Percentiles rank a stretch among this genome's conserved stretches.
These are phyloP conservation scores for Metschnikowia hibisci DNA, from an alignment of 805 yeast genomes.

Conservation along the genomic window DNA sequence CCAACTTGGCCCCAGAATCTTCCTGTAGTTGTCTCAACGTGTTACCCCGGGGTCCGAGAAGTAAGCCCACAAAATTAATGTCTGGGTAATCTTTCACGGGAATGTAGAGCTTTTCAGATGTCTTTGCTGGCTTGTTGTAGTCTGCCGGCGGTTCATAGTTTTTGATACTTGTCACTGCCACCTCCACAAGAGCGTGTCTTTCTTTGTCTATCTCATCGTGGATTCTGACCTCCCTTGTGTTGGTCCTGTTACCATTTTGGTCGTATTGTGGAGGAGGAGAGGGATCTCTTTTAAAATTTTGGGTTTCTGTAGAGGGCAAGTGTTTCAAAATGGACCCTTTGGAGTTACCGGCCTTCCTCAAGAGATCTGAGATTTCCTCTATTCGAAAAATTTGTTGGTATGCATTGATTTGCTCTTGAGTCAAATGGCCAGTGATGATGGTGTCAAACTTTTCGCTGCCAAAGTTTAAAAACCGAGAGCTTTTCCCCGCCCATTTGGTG, in stretches of 20 bases:
- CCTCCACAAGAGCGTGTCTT: slow-evolving; percentile 72
- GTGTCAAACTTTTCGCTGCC: slow-evolving; percentile 20
- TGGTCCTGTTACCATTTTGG: slow-evolving; percentile 72
- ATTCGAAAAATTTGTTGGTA: slow-evolving; percentile 69
- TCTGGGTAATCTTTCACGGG: slow-evolving; percentile 88
- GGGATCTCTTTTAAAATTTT: slow-evolving; percentile 54
- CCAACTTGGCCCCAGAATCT: slow-evolving; percentile 83
- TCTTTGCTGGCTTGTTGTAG: slow-evolving; percentile 64
- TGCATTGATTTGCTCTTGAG: slow-evolving; percentile 72
- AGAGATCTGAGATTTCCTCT: slow-evolving; percentile 67
- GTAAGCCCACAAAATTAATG: slow-evolving; percentile 85
- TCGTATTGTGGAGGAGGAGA: slow-evolving; percentile 95
- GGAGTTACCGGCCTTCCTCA: slow-evolving; percentile 34
- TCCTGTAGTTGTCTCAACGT: slow-evolving; percentile 77
- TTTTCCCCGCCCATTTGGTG: slow-evolving; percentile 17
- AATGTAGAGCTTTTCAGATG: slow-evolving; percentile 76
- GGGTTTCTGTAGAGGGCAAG: slow-evolving; percentile 40
- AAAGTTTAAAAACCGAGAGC: slow-evolving; percentile 13
- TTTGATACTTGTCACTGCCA: slow-evolving; percentile 69
- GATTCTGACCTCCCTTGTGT: slow-evolving; percentile 70
- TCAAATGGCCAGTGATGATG: slow-evolving; percentile 41
- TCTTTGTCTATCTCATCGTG: slow-evolving; percentile 60
- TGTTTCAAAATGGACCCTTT: slow-evolving; percentile 38
- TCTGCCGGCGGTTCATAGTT: slow-evolving; percentile 76
- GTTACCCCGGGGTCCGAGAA: slow-evolving; percentile 94